Base-by-base conservation (phyloP, 1,284 basidiomycete genomes). In the Chondrostereum purpureum region DNA sequence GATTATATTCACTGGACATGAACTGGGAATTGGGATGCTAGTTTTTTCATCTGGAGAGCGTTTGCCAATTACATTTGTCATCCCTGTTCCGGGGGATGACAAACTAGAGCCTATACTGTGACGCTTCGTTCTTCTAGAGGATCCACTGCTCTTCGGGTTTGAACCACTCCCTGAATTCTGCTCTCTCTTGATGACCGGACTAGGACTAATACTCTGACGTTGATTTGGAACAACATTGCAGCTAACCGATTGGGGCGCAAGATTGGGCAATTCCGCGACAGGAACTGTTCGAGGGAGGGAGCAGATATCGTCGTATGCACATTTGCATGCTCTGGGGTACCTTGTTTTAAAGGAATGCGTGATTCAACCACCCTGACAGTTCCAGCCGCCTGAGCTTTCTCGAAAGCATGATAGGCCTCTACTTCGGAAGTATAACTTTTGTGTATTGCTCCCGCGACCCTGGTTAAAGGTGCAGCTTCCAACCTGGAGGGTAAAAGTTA, bases 331-430 rank as follows among this genome's bases (percentile, higher is more conserved):
- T n/a, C n/a, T n/a, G n/a, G n/a, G n/a, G n/a, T n/a, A n/a, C n/a
- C n/a, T n/a, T n/a, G n/a, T n/a, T n/a, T n/a, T n/a, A n/a, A n/a
- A n/a, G n/a, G n/a, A n/a, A n/a, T n/a, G n/a, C n/a, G n/a, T n/a
- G n/a, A n/a, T n/a, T n/a, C n/a, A n/a, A n/a, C 52, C 41, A 61
- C 47, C 41, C 51, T 61, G 5, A 58, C 59, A 20, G 50, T 53
- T 22, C 66, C 64, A 13, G 37, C 37, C 5, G 5, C 8, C 40
- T 13, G 35, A 4, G 38, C 53, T 42, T 46, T 13, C 5, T 19
- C 33, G 33, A 47, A 54, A 27, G 44, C 33, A 1, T 27, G 14
- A 2, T 27, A 3, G 17, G 53, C 53, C n/a, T 55, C 38, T 5
- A 38, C 35, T 38, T 54, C 42, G 5, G 47, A 42, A 1, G 33